These are phyloP conservation scores for Teunomyces kruisii DNA, from an alignment of 805 yeast species.

Conservation along the genomic window DNA sequence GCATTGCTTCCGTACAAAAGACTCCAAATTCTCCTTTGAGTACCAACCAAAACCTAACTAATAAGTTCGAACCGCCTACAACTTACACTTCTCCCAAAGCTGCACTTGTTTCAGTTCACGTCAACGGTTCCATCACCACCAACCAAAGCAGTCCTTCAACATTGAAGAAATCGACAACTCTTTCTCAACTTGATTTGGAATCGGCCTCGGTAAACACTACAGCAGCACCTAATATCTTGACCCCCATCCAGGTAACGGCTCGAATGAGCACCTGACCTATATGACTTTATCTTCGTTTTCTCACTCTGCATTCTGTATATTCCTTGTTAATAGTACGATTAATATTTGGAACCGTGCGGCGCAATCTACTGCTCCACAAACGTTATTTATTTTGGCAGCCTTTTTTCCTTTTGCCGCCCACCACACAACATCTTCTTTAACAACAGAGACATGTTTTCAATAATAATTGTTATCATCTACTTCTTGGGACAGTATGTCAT, in stretches of 20 bases:
- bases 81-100: constrained; percentile 15
- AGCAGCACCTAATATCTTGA: constrained; percentile 38
- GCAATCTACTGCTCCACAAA: not conserved
- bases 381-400: not conserved
- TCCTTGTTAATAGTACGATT: constrained; percentile 1
- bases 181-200: constrained; percentile 31
- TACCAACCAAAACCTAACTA: constrained; percentile 17
- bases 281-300: constrained; percentile 2
- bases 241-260: constrained; percentile 45
- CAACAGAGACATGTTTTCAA: not conserved
- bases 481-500: not conserved
- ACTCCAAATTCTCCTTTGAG: constrained; percentile 19
- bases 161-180: constrained; percentile 32
- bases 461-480: not conserved
- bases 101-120: constrained; percentile 13
- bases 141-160: constrained; percentile 21
- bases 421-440: not conserved
- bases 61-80: constrained; percentile 13
- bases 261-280: constrained; percentile 32
- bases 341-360: not conserved
- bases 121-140: constrained; percentile 8
- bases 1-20: constrained; percentile 9
- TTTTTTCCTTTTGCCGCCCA: not conserved
- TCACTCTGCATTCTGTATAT: not conserved
- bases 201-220: constrained; percentile 19